Conservation (phyloP, 345 rosid species). For the Streptanthus diversifolius region DNA sequence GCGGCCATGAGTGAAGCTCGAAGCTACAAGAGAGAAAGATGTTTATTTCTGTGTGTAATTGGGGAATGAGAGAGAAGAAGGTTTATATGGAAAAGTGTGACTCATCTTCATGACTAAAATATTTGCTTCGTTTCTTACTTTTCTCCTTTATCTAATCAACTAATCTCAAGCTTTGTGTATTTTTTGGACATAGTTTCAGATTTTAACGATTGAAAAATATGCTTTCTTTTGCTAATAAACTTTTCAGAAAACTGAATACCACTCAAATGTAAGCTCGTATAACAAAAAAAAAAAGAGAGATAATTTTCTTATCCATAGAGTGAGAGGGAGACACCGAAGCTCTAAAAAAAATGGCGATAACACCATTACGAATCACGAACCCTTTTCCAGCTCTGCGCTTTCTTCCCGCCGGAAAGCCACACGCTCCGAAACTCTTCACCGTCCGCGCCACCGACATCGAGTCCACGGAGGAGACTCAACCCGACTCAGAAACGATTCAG, state of each 20-base stretch:
- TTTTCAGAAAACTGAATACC: not conserved
- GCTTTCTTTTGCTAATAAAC: not conserved
- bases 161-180: not conserved
- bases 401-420: constrained; percentile 13
- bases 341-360: constrained; percentile 40
- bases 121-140: not conserved
- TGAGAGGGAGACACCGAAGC: constrained; percentile 19
- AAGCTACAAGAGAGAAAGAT: constrained; percentile 8
- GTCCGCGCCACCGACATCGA: constrained; percentile 51
- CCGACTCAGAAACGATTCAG: constrained; percentile 37
- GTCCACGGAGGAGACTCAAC: constrained; percentile 35
- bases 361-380: constrained; percentile 42
- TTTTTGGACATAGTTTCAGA: not conserved
- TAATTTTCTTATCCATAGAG: constrained; percentile 22
- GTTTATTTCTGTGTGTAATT: not conserved
- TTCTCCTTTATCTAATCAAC: not conserved
- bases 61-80: constrained; percentile 19
- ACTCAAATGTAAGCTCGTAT: not conserved
- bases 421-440: constrained; percentile 30
- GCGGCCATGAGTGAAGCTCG: constrained; percentile 37
- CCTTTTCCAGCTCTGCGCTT: constrained; percentile 31
- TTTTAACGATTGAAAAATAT: not conserved
- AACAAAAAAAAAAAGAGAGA: not conserved
- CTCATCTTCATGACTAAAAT: constrained; percentile 23
- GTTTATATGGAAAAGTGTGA: constrained; percentile 14